Evolutionary conservation across 2,329 filamentous ascomycete species (phyloP).

Genomic region (Xylariaceae sp.): DNA sequence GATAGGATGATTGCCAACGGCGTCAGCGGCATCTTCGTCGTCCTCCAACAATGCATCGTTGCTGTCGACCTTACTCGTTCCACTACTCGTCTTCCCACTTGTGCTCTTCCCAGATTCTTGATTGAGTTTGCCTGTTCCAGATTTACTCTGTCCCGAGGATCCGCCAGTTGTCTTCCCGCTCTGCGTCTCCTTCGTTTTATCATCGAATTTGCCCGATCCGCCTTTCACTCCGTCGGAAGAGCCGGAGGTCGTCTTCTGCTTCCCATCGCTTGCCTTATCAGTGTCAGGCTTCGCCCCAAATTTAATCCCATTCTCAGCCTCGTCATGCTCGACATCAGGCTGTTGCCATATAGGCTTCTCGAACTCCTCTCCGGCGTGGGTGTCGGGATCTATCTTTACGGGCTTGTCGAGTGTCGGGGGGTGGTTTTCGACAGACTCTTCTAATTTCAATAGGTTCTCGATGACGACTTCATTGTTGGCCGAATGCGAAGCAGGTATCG

Average conservation of each 20-base stretch:
- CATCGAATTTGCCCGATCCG: neutral
- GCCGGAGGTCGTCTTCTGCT: neutral
- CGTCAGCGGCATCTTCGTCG: conserved; percentile 17
- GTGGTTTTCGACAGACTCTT: conserved; percentile 13
- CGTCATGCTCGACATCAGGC: too few relatives aligned
- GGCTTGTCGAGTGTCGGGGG: neutral
- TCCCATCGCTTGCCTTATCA: neutral
- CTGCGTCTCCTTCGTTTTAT: neutral
- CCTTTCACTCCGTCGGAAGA: neutral
- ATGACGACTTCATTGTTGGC: conserved; percentile 12
- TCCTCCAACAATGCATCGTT: conserved; percentile 3
- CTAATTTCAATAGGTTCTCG: conserved; percentile 11
- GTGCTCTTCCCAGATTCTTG: neutral
- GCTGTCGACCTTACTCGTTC: neutral
- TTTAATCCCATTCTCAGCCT: too few relatives aligned
- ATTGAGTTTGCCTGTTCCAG: too few relatives aligned
- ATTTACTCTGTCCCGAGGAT: too few relatives aligned
- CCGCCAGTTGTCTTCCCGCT: too few relatives aligned
- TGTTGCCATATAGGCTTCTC: too few relatives aligned
- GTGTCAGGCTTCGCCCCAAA: too few relatives aligned
- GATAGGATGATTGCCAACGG: conserved; percentile 39
- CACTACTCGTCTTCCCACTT: neutral
- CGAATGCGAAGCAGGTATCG: conserved; percentile 16
- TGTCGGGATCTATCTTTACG: too few relatives aligned
- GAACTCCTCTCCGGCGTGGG: too few relatives aligned